Conservation (phyloP, 2,329 filamentous ascomycete species). For the Tolypocladium guangdongense region DNA sequence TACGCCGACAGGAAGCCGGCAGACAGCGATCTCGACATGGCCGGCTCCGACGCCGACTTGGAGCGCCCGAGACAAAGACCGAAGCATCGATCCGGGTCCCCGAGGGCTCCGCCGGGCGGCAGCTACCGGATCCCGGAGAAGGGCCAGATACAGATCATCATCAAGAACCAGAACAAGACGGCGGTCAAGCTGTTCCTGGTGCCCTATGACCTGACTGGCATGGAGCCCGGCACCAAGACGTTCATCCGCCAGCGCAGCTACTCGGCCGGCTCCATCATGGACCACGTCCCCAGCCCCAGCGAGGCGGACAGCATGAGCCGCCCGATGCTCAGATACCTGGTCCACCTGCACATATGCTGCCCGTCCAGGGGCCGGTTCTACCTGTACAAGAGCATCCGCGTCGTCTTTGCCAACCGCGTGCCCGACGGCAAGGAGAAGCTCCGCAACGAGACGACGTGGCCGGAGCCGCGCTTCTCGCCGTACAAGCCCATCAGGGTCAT, state of each 20-base stretch:
- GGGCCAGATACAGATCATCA: slow-evolving; percentile 90
- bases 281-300: slow-evolving; percentile 36
- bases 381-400: slow-evolving; percentile 81
- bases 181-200: slow-evolving; percentile 93
- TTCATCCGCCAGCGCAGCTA: slow-evolving; percentile 93
- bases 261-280: slow-evolving; percentile 74
- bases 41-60: slow-evolving; percentile 13
- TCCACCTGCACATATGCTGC: slow-evolving; percentile 89
- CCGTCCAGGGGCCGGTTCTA: slow-evolving; percentile 75
- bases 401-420: slow-evolving; percentile 93
- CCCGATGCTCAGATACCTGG: slow-evolving; percentile 75
- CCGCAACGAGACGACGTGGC: slow-evolving; percentile 77
- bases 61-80: slow-evolving; percentile 20
- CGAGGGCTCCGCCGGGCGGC: slow-evolving; percentile 63
- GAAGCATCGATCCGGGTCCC: slow-evolving; percentile 43
- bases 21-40: slow-evolving; percentile 14
- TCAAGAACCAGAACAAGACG: slow-evolving; percentile 98
- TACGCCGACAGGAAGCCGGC: slow-evolving; percentile 23
- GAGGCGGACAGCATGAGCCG: slow-evolving; percentile 31
- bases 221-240: slow-evolving; percentile 90
- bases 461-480: slow-evolving; percentile 74
- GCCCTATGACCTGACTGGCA: slow-evolving; percentile 83
- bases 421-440: slow-evolving; percentile 92
- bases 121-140: slow-evolving; percentile 90
- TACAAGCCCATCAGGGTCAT: slow-evolving; percentile 61